Conservation (phyloP, 1,284 basidiomycete species). For the Schizophyllum amplum region DNA sequence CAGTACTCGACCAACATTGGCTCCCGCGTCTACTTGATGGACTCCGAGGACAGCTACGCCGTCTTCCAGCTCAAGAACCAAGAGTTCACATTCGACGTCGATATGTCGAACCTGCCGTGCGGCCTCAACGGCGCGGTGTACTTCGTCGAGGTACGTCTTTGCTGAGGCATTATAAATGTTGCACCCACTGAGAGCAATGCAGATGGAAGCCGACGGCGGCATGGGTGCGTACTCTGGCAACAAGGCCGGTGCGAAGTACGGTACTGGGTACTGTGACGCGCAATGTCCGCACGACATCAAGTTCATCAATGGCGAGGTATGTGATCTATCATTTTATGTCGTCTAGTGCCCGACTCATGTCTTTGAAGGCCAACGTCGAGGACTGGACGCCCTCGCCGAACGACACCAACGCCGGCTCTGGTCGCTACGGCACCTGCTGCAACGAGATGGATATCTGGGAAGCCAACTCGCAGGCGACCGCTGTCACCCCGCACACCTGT, state of each 20-base stretch:
- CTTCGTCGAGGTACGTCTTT: neutral
- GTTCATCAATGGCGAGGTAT: constrained; percentile 8
- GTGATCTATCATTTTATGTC: neutral
- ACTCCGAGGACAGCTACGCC: neutral
- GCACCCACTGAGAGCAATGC: too few relatives aligned
- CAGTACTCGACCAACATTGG: constrained; percentile 1
- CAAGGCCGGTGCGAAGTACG: constrained; percentile 4
- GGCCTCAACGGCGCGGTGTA: neutral
- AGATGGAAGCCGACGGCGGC: constrained; percentile 2
- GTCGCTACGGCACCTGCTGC: neutral
- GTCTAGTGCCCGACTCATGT: neutral
- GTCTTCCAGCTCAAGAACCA: neutral
- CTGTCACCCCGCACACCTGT: constrained; percentile 13
- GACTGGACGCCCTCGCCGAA: constrained; percentile 1
- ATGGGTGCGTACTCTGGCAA: neutral
- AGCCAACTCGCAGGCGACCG: constrained; percentile 14
- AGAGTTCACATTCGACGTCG: constrained; percentile 10
- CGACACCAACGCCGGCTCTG: constrained; percentile 4
- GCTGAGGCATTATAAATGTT: too few relatives aligned
- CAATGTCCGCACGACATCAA: constrained; percentile 8
- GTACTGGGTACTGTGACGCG: constrained; percentile 2
- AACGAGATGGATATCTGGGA: constrained; percentile 9
- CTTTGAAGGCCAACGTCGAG: neutral
- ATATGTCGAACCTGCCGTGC: constrained; percentile 7
- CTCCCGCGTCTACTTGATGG: neutral